Evolutionary conservation across 805 yeast genomes (phyloP), one percentile per base, ranked within the genome.

Genomic region (Wickerhamiella siamensis): DNA sequence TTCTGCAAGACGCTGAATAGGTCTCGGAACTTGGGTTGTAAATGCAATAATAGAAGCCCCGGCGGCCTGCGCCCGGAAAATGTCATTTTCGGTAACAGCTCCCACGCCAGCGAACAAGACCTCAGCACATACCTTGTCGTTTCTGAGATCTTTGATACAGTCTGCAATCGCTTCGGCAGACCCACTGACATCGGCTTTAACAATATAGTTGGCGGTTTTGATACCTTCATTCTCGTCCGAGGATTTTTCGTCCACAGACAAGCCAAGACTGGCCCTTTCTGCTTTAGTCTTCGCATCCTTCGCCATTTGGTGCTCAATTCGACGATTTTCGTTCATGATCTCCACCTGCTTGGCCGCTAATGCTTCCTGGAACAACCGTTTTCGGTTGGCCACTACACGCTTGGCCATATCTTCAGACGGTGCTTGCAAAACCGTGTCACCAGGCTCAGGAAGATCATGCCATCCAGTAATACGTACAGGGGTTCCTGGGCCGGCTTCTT

Each of bases 401-500:
- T 83, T 84, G 5, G 94, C 95, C 29, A 67, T 59, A 12, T 73
- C 65, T 56, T 87, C 96, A 52, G 62, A 74, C 47, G 72, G 72
- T 10, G 91, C 93, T 56, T 84, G 79, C 4, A 88, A 56, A 1
- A 83, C 75, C 48, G 74, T 74, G 47, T 84, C 95, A 8, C 98
- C 98, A 9, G 94, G 91, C 40, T 74, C 82, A 0, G 97, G 97
- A 31, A 87, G 62, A 29, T 77, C 87, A 56, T 81, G 86, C 98
- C 98, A 91, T 1, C 98, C 98, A 57, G 83, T 71, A 5, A 91
- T 68, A 53, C 84, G 94, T 1, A 83, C 93, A 0, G 97, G 95
- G 6, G 81, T 77, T 0, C 95, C 79, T 0, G 98, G 97, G 1
- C 75, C 73, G 0, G 94, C 96, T 24, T 58, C 45, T 44, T 75